Base-by-base conservation (phyloP, 139 green algal species). In the Marvania coccoides region DNA sequence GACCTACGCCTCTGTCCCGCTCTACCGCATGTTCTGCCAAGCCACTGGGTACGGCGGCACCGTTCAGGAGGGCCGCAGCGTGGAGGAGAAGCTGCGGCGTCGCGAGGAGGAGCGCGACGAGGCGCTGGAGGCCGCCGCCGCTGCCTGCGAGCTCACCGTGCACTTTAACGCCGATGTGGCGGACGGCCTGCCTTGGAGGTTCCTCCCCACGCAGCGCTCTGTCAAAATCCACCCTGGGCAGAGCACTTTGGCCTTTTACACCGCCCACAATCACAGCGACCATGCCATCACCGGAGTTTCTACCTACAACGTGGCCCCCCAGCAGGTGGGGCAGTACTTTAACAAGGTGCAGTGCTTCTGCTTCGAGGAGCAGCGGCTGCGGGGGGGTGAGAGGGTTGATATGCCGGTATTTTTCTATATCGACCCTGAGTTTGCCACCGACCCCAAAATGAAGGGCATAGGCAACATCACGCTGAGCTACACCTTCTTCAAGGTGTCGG, bases 321-420 rank as follows among this genome's bases (percentile, higher is more conserved):
- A 81, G 65, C 84, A 91, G 70, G 85, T 86, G 3, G 92, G 91
- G 28, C 59, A 80, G 24, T 98, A 98, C 79, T 99, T 99, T 81
- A 97, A 97, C 84, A 99, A 99, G 74, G 95, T 97, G 15, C 92
- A 96, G 78, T 97, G 91, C 70, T 96, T 96, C 67, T 96, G 90
- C 71, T 96, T 96, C 54, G 90, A 96, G 80, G 89, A 97, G 82
- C 93, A 99, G 80, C 76, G 85, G 46, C 76, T 99, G 66, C 73
- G 83, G 37, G 72, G 81, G 15, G 81, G 85, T 3, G 93, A 97
- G 74, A 77, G 79, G 47, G 80, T 99, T 10, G 94, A 99, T 83
- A 99, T 99, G 94, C 94, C 94, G 12, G 92, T 99, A 4, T 97
- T 99, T 69, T 99, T 99, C 74, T 99, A 99, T 81, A 68, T 99